Evolutionary conservation across 352 stramenopile species (phyloP).

Genomic region (Albugo laibachii): DNA sequence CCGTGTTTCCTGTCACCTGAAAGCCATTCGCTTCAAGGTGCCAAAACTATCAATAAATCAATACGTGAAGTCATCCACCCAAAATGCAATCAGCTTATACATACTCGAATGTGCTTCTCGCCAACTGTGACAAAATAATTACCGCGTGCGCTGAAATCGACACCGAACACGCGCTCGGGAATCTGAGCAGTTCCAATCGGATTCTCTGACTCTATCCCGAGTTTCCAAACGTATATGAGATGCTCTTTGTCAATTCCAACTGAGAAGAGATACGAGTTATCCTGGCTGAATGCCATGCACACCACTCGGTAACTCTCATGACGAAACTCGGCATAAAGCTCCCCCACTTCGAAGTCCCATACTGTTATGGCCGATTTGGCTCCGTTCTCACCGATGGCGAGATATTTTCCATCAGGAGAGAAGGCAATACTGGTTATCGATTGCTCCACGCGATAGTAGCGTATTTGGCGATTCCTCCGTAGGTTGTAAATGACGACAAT

Average conservation of each 20-base stretch:
- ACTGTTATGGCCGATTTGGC: conserved; percentile 72
- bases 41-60: conserved; percentile 30
- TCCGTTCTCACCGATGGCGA: conserved; percentile 78
- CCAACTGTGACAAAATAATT: conserved; percentile 72
- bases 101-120: conserved; percentile 56
- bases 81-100: neutral
- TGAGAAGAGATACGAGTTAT: conserved; percentile 38
- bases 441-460: conserved; percentile 79
- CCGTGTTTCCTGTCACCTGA: conserved; percentile 22
- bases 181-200: conserved; percentile 23
- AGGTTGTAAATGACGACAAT: conserved; percentile 84
- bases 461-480: conserved; percentile 63
- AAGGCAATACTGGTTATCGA: conserved; percentile 63
- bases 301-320: conserved; percentile 63
- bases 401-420: conserved; percentile 59
- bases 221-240: conserved; percentile 57
- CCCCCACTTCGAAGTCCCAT: conserved; percentile 58
- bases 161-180: conserved; percentile 42
- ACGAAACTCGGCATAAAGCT: conserved; percentile 66
- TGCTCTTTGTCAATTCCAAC: conserved; percentile 66
- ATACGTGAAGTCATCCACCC: neutral
- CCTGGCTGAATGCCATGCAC: conserved; percentile 57
- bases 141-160: conserved; percentile 46
- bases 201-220: conserved; percentile 13
- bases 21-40: conserved; percentile 31